These are phyloP conservation scores for Naegleria lovaniensis DNA, from an alignment of 208 protist genomes.

Conservation along the genomic window DNA sequence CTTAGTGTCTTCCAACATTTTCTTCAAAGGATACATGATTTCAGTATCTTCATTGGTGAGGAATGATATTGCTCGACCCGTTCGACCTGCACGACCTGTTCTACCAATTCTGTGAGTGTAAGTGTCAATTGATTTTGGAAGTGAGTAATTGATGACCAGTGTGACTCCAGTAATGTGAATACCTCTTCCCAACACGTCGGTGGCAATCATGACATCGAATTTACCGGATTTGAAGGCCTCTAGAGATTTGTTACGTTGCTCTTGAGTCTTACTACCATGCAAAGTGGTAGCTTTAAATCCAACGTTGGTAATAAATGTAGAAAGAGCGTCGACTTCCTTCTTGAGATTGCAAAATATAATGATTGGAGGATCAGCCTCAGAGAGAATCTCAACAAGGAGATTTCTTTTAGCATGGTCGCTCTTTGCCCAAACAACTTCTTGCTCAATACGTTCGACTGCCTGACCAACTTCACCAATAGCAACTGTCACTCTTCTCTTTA, in stretches of 20 bases:
- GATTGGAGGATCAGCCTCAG: slow-evolving; percentile 52
- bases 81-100: slow-evolving; percentile 60
- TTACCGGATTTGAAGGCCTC: slow-evolving; percentile 58
- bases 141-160: slow-evolving; percentile 78
- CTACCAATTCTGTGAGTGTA: slow-evolving; percentile 65
- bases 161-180: slow-evolving; percentile 72
- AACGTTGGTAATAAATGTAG: slow-evolving; percentile 31
- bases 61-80: slow-evolving; percentile 55
- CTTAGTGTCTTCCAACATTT: slow-evolving; percentile 39
- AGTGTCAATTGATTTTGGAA: slow-evolving; percentile 40
- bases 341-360: slow-evolving; percentile 78
- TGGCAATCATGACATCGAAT: slow-evolving; percentile 68
- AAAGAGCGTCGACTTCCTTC: slow-evolving; percentile 35
- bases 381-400: slow-evolving; percentile 49
- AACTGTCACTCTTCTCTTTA: slow-evolving; percentile 49
- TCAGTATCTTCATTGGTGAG: slow-evolving; percentile 56
- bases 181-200: slow-evolving; percentile 66
- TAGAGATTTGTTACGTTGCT: slow-evolving; percentile 55
- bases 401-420: slow-evolving; percentile 54
- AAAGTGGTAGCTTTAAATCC: slow-evolving; percentile 42
- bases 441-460: slow-evolving; percentile 45
- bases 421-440: slow-evolving; percentile 35
- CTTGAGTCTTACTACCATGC: slow-evolving; percentile 59
- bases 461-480: slow-evolving; percentile 50
- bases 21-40: slow-evolving; percentile 60